Percentiles rank a stretch among this genome's conserved stretches.
Conservation (phyloP, 78 protist species). For the Speleostelium caveatum region DNA sequence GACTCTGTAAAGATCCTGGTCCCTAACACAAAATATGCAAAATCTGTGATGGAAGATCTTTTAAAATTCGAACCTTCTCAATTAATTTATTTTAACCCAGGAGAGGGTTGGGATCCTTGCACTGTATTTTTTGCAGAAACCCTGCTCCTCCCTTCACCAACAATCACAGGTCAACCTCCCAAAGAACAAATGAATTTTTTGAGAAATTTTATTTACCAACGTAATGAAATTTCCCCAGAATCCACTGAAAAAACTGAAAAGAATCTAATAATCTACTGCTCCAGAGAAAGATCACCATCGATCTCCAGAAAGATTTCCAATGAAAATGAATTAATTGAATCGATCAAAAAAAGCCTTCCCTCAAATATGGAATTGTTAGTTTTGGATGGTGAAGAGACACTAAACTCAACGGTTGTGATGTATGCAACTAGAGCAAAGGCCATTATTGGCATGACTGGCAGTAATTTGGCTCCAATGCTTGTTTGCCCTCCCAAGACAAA, state of each 20-base stretch:
- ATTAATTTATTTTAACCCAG: slow-evolving; percentile 45
- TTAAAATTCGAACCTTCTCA: neutral
- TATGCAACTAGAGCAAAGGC: neutral
- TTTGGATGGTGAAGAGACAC: slow-evolving; percentile 41
- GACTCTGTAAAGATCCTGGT: slow-evolving; percentile 14
- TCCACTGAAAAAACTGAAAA: neutral
- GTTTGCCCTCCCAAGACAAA: slow-evolving; percentile 9
- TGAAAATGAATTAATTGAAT: neutral
- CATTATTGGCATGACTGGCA: slow-evolving; percentile 61
- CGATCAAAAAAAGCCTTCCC: neutral
- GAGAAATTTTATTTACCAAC: slow-evolving; percentile 2
- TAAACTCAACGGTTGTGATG: slow-evolving; percentile 3
- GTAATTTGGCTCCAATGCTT: slow-evolving; percentile 36
- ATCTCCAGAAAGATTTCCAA: neutral
- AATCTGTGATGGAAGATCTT: slow-evolving; percentile 16
- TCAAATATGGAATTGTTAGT: neutral
- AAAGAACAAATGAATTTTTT: neutral
- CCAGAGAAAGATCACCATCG: neutral
- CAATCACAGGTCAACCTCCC: slow-evolving; percentile 33
- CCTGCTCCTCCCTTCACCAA: slow-evolving; percentile 40
- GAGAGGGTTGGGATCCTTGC: slow-evolving; percentile 65
- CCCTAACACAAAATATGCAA: slow-evolving; percentile 14
- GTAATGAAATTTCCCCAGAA: neutral
- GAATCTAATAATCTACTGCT: slow-evolving; percentile 8
- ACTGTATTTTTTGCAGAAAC: slow-evolving; percentile 10